Evolutionary conservation across 306 rosid species (phyloP), one percentile per base, ranked within the genome.

Genomic region (Acacia acuminata): DNA sequence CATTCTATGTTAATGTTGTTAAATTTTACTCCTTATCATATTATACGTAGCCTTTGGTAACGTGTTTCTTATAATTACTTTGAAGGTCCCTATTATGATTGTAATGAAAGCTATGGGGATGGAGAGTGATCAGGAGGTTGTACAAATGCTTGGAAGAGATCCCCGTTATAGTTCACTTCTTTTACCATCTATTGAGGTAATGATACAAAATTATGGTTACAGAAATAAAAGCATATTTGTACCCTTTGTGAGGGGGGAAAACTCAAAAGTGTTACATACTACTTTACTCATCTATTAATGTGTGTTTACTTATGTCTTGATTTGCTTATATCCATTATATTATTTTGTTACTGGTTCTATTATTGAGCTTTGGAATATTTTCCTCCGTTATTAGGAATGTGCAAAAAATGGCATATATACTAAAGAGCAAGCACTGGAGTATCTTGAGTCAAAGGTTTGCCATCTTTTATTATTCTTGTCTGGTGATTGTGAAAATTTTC

Each of bases 91-190:
- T 72, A 90, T 91, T 58, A 90, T 91, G 93, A 86, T 84, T 27
- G 97, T 93, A 82, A 87, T 95, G 93, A 92, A 92, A 86, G 98
- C 93, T 79, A 93, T 93, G 98, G 98, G 98, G 82, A 93, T 95
- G 97, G 90, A 89, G 82, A 85, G 90, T 77, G 93, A 90, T 84
- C 98, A 95, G 88, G 98, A 95, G 89, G 91, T 95, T 65, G 82
- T 88, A 38, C 97, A 93, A 80, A 93, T 95, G 98, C 63, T 95
- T 80, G 98, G 98, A 84, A 89, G 98, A 84, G 98, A 92, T 89
- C 97, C 97, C 58, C 91, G 93, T 25, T 95, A 93, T 78, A 71
- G 91, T 76, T 89, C 82, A 63, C 86, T 95, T 73, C 89, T 95
- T 75, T 58, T 95, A 86, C 98, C 98, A 19, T 95, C 98, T 50